Conservation (phyloP, 768 basidiomycete genomes). For the Dacryopinax primogenitus region DNA sequence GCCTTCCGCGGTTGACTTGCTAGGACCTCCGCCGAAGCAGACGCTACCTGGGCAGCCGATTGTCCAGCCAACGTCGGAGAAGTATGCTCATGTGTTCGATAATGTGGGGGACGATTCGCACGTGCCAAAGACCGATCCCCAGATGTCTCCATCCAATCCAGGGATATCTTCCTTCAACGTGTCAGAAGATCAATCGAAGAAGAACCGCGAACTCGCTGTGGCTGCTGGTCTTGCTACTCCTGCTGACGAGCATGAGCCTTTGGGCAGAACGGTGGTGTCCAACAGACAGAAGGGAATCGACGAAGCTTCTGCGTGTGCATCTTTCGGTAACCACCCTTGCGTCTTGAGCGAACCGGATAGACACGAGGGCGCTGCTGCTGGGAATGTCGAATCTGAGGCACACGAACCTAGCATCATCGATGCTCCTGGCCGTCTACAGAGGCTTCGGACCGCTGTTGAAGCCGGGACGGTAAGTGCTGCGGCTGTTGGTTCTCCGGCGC, state of each 20-base stretch:
- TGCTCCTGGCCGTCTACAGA: not conserved
- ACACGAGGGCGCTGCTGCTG: not conserved
- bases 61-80: not conserved
- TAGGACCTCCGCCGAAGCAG: not conserved
- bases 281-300: not conserved
- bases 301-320: not conserved
- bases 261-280: not conserved
- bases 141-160: not conserved
- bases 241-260: not conserved
- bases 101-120: not conserved
- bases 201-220: not conserved
- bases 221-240: not conserved
- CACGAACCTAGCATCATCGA: not conserved
- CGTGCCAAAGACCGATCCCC: not conserved
- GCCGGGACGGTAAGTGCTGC: not conserved
- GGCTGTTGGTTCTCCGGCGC: not conserved
- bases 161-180: not conserved
- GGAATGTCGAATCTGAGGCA: not conserved
- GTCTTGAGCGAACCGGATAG: not conserved
- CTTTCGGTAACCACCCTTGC: not conserved
- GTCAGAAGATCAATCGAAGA: not conserved
- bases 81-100: not conserved
- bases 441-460: not conserved
- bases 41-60: not conserved
- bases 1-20: not conserved